A percentile compares a stretch with the other conserved stretches of the same genome.
Conservation (phyloP, 352 stramenopile species). For the Phytophthora ramorum region DNA sequence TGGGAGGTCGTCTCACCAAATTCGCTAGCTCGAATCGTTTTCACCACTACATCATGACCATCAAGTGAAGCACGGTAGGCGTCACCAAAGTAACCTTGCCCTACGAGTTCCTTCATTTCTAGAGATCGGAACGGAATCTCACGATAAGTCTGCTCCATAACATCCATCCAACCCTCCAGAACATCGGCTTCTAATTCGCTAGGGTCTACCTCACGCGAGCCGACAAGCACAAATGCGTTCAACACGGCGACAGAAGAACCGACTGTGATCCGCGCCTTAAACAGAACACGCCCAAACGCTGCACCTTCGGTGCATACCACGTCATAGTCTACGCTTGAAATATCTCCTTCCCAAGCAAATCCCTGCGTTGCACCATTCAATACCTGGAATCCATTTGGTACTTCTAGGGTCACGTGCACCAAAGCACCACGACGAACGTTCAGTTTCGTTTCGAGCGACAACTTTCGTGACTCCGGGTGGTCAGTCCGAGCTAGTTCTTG, state of each 20-base stretch:
- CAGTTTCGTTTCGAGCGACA: constrained; percentile 74
- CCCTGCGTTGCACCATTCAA: constrained; percentile 69
- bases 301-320: constrained; percentile 65
- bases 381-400: constrained; percentile 65
- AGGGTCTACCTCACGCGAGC: constrained; percentile 40
- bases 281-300: constrained; percentile 66
- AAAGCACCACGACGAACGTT: constrained; percentile 75
- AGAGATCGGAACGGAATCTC: constrained; percentile 75
- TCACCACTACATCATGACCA: constrained; percentile 81
- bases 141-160: constrained; percentile 77
- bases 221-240: constrained; percentile 78
- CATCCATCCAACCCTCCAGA: constrained; percentile 68
- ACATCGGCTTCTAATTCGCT: constrained; percentile 59
- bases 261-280: constrained; percentile 77
- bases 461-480: constrained; percentile 41
- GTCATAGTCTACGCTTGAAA: constrained; percentile 65
- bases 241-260: constrained; percentile 73
- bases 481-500: constrained; percentile 54
- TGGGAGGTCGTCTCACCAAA: constrained; percentile 79
- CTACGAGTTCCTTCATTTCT: constrained; percentile 80
- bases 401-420: constrained; percentile 77
- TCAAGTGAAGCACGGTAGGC: constrained; percentile 69
- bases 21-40: constrained; percentile 79
- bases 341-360: constrained; percentile 76
- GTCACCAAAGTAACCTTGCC: constrained; percentile 81